These are phyloP conservation scores for Boletellus ananiceps DNA, from an alignment of 768 basidiomycete species.

Conservation along the genomic window DNA sequence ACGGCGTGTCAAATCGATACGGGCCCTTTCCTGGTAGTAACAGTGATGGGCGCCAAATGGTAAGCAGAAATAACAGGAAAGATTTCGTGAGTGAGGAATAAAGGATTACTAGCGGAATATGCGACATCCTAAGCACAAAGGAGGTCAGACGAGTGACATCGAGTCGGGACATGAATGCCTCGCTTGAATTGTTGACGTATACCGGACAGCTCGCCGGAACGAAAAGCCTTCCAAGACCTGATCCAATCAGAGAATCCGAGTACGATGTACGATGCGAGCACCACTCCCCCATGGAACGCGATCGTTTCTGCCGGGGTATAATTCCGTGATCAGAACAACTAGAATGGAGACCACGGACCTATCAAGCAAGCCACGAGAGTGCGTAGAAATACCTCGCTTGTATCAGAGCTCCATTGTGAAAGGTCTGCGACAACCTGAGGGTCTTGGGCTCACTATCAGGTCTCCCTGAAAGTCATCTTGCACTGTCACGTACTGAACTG, in stretches of 20 bases:
- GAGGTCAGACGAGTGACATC: background rate
- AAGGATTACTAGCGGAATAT: slow-evolving; percentile 73
- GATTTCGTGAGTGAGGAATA: slow-evolving; percentile 84
- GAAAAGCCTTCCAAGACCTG: slow-evolving; percentile 21
- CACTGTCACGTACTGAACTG: slow-evolving; percentile 48
- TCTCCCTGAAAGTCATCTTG: background rate
- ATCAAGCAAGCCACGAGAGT: slow-evolving; percentile 63
- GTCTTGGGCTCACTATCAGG: slow-evolving; percentile 29
- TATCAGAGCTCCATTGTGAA: slow-evolving; percentile 52
- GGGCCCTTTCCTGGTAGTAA: slow-evolving; percentile 15
- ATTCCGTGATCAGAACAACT: background rate
- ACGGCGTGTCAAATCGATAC: slow-evolving; percentile 23
- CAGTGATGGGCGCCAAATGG: slow-evolving; percentile 65
- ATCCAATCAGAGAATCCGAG: slow-evolving; percentile 41
- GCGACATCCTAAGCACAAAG: slow-evolving; percentile 47
- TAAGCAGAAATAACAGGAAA: slow-evolving; percentile 75
- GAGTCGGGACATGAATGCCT: background rate
- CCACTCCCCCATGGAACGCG: slow-evolving; percentile 68
- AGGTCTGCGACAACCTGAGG: slow-evolving; percentile 33
- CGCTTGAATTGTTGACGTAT: slow-evolving; percentile 63
- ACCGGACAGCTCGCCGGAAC: slow-evolving; percentile 36
- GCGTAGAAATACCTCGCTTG: slow-evolving; percentile 45
- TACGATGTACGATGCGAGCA: slow-evolving; percentile 50
- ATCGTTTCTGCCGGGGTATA: slow-evolving; percentile 53
- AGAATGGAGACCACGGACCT: slow-evolving; percentile 36